phyloP scores from a whole-genome alignment of 495 filamentous ascomycete species.

The Neurospora hispaniola region DNA sequence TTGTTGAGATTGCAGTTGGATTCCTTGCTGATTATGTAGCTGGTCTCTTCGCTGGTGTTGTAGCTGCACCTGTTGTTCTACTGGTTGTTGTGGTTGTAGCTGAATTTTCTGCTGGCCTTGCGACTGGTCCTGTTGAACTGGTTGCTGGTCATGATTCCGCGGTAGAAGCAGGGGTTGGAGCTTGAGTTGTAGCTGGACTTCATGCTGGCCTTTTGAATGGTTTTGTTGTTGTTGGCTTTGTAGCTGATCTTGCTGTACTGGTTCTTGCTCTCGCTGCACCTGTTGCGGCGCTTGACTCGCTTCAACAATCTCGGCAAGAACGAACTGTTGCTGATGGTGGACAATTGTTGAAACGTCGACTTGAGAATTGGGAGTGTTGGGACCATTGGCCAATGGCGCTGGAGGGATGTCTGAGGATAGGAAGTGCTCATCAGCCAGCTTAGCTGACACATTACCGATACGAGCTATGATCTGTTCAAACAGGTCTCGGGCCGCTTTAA shows the following conservation, averaged over 20 bases:
- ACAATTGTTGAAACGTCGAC: background rate
- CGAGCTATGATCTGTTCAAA: slow-evolving; percentile 14
- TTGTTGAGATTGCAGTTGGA: background rate
- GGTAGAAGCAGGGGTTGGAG: background rate
- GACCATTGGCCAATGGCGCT: background rate
- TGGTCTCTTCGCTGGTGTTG: slow-evolving; percentile 1
- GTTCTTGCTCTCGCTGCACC: background rate
- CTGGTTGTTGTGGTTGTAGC: slow-evolving; percentile 1
- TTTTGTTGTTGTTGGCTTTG: background rate
- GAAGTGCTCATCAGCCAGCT: slow-evolving; percentile 3
- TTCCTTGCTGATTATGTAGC: background rate
- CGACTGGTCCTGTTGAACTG: background rate
- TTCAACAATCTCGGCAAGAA: background rate
- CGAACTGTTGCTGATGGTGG: background rate
- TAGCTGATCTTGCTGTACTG: background rate
- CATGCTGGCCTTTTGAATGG: background rate
- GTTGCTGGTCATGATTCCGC: background rate
- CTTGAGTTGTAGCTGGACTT: background rate
- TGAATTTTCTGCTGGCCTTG: background rate
- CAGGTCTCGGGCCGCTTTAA: slow-evolving; percentile 17
- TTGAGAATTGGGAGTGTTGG: slow-evolving; percentile 14
- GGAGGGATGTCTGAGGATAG: slow-evolving; percentile 7
- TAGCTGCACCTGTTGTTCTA: background rate
- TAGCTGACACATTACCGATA: slow-evolving; percentile 13
- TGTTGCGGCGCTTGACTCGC: background rate